A percentile compares a stretch with the other conserved stretches of the same genome.
These are phyloP conservation scores for Rubus idaeus DNA, from an alignment of 306 rosid genomes.

Conservation along the genomic window DNA sequence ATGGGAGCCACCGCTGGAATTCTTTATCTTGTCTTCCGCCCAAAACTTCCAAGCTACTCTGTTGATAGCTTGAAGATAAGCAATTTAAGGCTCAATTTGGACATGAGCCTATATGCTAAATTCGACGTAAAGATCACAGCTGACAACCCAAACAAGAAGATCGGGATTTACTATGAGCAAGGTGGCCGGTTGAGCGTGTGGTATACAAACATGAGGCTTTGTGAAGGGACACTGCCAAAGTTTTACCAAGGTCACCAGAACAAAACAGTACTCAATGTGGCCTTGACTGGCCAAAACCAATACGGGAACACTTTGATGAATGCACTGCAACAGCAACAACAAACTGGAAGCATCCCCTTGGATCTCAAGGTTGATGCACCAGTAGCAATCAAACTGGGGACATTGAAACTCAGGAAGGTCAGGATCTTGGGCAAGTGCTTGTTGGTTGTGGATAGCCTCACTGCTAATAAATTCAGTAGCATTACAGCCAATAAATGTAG, in stretches of 20 bases:
- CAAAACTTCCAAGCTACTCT: slow-evolving; percentile 80
- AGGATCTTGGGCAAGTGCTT: slow-evolving; percentile 58
- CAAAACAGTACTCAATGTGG: slow-evolving; percentile 61
- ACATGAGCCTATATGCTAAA: slow-evolving; percentile 66
- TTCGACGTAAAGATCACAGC: slow-evolving; percentile 79
- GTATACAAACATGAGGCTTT: slow-evolving; percentile 64
- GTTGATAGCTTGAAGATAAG: slow-evolving; percentile 56
- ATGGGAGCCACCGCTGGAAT: slow-evolving; percentile 57
- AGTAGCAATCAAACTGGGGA: slow-evolving; percentile 62
- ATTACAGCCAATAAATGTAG: slow-evolving; percentile 82
- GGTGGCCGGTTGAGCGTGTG: slow-evolving; percentile 77
- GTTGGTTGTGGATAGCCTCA: slow-evolving; percentile 76
- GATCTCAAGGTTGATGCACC: slow-evolving; percentile 71
- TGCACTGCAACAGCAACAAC: slow-evolving; percentile 78
- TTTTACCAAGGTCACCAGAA: slow-evolving; percentile 92
- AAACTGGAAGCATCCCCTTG: slow-evolving; percentile 70
- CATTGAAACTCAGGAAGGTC: slow-evolving; percentile 73
- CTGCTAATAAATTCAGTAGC: slow-evolving; percentile 62
- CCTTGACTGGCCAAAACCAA: slow-evolving; percentile 67
- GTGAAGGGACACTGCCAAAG: slow-evolving; percentile 67
- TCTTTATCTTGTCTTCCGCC: slow-evolving; percentile 70
- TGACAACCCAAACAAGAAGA: slow-evolving; percentile 72
- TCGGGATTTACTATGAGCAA: slow-evolving; percentile 75
- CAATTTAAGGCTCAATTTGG: slow-evolving; percentile 63
- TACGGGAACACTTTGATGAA: slow-evolving; percentile 65